Base-by-base conservation (phyloP, 176 grass and related monocot species). In the Olyra latifolia region DNA sequence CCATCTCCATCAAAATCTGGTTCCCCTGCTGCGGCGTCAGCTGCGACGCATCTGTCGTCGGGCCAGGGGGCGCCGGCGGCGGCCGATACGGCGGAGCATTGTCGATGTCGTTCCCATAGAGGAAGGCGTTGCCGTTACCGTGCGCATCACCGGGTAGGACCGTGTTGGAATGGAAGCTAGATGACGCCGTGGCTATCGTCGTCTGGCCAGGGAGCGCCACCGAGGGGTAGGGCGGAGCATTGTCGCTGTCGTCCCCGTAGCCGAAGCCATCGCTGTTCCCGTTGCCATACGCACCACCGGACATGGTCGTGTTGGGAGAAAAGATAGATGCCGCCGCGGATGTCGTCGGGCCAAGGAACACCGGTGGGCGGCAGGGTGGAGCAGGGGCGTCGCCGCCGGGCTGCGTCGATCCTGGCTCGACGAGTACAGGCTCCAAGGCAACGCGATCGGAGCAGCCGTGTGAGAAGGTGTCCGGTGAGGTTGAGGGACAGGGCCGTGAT, bases 21-120 rank as follows among this genome's bases (percentile, higher is more conserved):
- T 86, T 28, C 77, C 30, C 48, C 69, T 67, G 10, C 2, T 15
- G 40, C 19, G 43, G 54, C 4, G 79, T 62, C 78, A 71, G 56
- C 40, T 63, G 56, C 24, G 48, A 1, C 47, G 24, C 29, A 1
- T 45, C 10, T 13, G 56, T 50, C 20, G 52, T 55, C 52, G 19
- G 52, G 20, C 52, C 8, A 55, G 20, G 20, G 7, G 32, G 27
- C 40, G 39, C 1, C 15, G 49, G 68, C 6, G 44, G 71, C 32
- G 32, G 32, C 32, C 32, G 32, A 35, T 35, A 35, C 32, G 32
- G 1, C 32, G 32, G 32, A 35, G 32, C 32, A 35, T 35, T 4
- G 32, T 35, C 32, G n/a, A n/a, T n/a, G n/a, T n/a, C n/a, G n/a
- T n/a, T n/a, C n/a, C n/a, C n/a, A n/a, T n/a, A n/a, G n/a, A n/a